Evolutionary conservation across 2,329 filamentous ascomycete genomes (phyloP).

Genomic region (Colletotrichum zoysiae): DNA sequence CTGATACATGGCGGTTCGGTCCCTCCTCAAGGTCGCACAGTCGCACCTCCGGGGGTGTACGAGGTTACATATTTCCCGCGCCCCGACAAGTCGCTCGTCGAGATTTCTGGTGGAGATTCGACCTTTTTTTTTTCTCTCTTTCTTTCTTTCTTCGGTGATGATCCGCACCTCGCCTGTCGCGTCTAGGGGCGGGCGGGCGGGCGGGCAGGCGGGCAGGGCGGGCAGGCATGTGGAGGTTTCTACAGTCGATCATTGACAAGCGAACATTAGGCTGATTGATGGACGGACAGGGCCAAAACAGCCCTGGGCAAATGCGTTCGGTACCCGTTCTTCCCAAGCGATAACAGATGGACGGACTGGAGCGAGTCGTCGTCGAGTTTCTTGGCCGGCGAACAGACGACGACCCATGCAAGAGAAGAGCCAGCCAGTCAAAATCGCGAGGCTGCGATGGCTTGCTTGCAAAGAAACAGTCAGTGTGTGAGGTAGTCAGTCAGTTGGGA

Average conservation of each 20-base stretch:
- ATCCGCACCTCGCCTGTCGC: constrained; percentile 18
- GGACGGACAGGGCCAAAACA: constrained; percentile 29
- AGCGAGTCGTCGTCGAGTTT: constrained; percentile 22
- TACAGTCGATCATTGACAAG: constrained; percentile 34
- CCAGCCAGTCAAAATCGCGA: neutral
- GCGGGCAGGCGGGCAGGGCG: neutral
- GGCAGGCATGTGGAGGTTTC: constrained; percentile 22
- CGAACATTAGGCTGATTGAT: constrained; percentile 28
- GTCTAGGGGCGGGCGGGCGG: neutral
- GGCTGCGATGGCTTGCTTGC: constrained; percentile 23
- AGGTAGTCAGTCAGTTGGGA: neutral
- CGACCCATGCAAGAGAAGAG: neutral
- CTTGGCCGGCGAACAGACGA: neutral
- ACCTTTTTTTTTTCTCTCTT: neutral
- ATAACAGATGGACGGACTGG: neutral
- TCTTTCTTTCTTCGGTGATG: constrained; percentile 8
- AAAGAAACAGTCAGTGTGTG: constrained; percentile 7
- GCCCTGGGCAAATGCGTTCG: constrained; percentile 21
- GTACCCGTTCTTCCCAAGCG: constrained; percentile 4
- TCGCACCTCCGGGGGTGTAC: neutral
- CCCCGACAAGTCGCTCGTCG: neutral
- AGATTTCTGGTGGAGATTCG: constrained; percentile 15
- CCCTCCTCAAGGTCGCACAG: neutral
- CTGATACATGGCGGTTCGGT: no score
- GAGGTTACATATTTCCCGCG: neutral